Evolutionary conservation across 2,329 filamentous ascomycete species (phyloP).

Genomic region (Venturia pyrina): DNA sequence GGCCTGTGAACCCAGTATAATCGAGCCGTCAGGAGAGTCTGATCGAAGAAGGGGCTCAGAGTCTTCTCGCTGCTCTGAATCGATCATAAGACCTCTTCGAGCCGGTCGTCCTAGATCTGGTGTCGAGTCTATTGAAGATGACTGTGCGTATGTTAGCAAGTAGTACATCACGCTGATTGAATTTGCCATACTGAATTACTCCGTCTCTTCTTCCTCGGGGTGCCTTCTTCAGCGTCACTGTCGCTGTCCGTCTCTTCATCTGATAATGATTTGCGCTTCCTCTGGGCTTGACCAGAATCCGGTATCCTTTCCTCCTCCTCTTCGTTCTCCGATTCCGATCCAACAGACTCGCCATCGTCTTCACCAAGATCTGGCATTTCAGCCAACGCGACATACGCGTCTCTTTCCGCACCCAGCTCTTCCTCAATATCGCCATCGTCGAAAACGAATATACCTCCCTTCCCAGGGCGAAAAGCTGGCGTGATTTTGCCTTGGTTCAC

Average conservation of each 20-base stretch:
- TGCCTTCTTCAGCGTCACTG: conserved; percentile 59
- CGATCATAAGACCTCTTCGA: conserved; percentile 44
- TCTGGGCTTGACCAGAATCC: conserved; percentile 23
- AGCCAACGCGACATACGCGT: conserved; percentile 75
- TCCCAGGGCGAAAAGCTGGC: conserved; percentile 62
- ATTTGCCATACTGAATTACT: conserved; percentile 67
- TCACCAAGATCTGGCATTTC: conserved; percentile 89
- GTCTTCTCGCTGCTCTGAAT: conserved; percentile 24
- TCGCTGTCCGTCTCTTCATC: conserved; percentile 53
- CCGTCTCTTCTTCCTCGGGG: conserved; percentile 68
- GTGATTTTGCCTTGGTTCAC: conserved; percentile 65
- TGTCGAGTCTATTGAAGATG: conserved; percentile 58
- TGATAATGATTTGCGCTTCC: conserved; percentile 32
- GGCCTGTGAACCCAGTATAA: conserved; percentile 22
- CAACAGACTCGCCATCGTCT: conserved; percentile 39
- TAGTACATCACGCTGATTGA: not conserved
- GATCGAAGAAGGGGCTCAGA: conserved; percentile 25
- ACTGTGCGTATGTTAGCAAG: conserved; percentile 33
- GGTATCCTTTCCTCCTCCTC: conserved; percentile 19
- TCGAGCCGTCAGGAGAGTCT: conserved; percentile 26
- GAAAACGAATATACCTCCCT: conserved; percentile 84
- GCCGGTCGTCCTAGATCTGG: conserved; percentile 44
- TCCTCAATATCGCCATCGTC: conserved; percentile 94
- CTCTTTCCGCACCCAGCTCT: conserved; percentile 61
- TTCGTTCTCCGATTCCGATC: conserved; percentile 10